These are phyloP conservation scores for Malassezia nana DNA, from an alignment of 1,284 basidiomycete species.

Conservation along the genomic window DNA sequence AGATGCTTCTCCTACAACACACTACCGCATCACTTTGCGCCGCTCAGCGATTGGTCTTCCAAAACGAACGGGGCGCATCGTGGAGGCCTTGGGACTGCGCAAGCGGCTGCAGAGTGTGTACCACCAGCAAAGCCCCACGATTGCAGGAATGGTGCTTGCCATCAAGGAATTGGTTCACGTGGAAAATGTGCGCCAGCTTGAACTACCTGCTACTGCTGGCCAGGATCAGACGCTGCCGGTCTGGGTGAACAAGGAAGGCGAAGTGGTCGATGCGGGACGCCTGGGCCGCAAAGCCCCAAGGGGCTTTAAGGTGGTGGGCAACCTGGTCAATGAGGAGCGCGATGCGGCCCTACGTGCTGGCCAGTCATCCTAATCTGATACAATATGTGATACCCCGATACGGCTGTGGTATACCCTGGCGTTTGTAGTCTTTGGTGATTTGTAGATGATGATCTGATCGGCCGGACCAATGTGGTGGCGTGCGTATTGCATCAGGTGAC, in stretches of 20 bases:
- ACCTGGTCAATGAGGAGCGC: conserved; percentile 35
- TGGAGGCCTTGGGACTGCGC: conserved; percentile 66
- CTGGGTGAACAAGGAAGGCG: conserved; percentile 42
- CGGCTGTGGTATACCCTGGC: neutral
- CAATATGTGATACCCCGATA: neutral
- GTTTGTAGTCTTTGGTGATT: neutral
- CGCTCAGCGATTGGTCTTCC: conserved; percentile 73
- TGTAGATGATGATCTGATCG: neutral
- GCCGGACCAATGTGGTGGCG: neutral
- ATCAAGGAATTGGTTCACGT: conserved; percentile 81
- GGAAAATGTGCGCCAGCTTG: conserved; percentile 58
- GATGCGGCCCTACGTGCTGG: conserved; percentile 15
- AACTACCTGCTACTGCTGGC: neutral
- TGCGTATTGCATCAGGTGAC: neutral
- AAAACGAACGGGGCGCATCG: conserved; percentile 60
- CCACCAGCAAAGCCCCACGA: conserved; percentile 61
- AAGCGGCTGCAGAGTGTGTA: conserved; percentile 71
- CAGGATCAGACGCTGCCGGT: conserved; percentile 22
- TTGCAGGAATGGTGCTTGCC: conserved; percentile 68
- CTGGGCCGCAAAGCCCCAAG: conserved; percentile 37
- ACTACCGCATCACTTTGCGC: conserved; percentile 72
- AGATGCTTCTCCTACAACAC: conserved; percentile 52
- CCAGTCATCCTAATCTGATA: neutral
- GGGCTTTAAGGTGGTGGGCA: conserved; percentile 43
- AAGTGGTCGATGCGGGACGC: conserved; percentile 44